These are phyloP conservation scores for Plasmodium chabaudi DNA, from an alignment of 169 alveolate genomes.

Conservation along the genomic window DNA sequence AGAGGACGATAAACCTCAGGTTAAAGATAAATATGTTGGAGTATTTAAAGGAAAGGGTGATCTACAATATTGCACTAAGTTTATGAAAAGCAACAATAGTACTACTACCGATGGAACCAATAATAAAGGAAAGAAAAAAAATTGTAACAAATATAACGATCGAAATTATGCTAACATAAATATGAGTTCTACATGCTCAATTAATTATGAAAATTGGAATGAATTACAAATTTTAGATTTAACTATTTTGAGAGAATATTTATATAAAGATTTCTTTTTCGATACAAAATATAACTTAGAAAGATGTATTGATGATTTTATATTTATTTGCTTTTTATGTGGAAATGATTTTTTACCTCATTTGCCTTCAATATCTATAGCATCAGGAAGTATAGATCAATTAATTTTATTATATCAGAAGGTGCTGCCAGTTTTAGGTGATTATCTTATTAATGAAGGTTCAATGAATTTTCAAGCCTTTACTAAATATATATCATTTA, in stretches of 20 bases:
- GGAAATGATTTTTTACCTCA: conserved; percentile 99
- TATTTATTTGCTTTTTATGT: conserved; percentile 95
- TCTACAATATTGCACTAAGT: conserved; percentile 71
- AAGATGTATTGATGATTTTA: conserved; percentile 97
- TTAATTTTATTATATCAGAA: conserved; percentile 93
- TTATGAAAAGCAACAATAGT: neutral
- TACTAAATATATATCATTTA: conserved; percentile 82
- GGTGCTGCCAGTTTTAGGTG: conserved; percentile 91
- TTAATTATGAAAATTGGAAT: conserved; percentile 82
- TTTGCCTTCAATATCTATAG: conserved; percentile 94
- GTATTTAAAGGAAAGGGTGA: conserved; percentile 75
- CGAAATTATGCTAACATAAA: conserved; percentile 64
- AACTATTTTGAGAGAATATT: conserved; percentile 88
- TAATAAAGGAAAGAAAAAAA: conserved; percentile 7
- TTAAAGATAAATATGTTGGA: conserved; percentile 56
- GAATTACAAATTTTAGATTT: conserved; percentile 87
- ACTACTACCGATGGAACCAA: no score
- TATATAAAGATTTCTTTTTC: conserved; percentile 81
- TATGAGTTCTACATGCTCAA: neutral
- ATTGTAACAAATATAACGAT: conserved; percentile 58
- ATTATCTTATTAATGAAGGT: conserved; percentile 92
- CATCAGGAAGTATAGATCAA: conserved; percentile 98
- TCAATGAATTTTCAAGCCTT: conserved; percentile 86
- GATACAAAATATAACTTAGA: conserved; percentile 90
- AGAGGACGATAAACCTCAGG: conserved; percentile 34